These are phyloP conservation scores for Olyra latifolia DNA, from an alignment of 176 grass and related monocot species.

Conservation along the genomic window DNA sequence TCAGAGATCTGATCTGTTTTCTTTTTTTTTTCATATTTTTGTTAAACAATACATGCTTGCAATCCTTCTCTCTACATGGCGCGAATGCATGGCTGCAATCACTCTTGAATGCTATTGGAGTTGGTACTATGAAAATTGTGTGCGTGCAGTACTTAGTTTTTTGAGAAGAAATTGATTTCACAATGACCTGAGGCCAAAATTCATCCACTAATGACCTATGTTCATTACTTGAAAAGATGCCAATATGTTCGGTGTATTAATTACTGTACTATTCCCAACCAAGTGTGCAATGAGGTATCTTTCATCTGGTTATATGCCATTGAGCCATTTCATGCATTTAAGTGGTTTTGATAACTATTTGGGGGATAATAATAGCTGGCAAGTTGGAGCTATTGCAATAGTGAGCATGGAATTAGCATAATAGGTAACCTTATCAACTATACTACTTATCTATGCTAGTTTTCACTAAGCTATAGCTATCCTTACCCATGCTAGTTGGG, in stretches of 20 bases:
- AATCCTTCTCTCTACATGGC: background rate
- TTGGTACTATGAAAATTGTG: background rate
- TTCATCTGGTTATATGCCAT: background rate
- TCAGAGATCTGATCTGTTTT: background rate
- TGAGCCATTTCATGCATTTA: background rate
- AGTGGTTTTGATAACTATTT: background rate
- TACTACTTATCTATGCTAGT: background rate
- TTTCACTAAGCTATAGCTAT: background rate
- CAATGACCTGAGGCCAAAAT: background rate
- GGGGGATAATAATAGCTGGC: background rate
- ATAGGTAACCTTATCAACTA: background rate
- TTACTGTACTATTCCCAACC: background rate
- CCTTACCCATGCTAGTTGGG: background rate
- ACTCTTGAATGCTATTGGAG: background rate
- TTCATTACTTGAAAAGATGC: background rate
- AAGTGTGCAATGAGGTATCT: background rate
- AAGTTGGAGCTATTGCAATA: background rate
- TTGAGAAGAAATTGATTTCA: background rate
- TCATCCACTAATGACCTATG: background rate
- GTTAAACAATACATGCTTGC: background rate
- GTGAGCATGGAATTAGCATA: background rate
- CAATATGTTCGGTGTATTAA: background rate
- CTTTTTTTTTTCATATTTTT: too few species aligned
- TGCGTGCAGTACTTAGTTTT: background rate
- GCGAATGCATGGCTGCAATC: background rate